Evolutionary conservation across 108 stramenopile genomes (phyloP), one percentile per base, ranked within the genome.

Genomic region (Skeletonema tropicum): DNA sequence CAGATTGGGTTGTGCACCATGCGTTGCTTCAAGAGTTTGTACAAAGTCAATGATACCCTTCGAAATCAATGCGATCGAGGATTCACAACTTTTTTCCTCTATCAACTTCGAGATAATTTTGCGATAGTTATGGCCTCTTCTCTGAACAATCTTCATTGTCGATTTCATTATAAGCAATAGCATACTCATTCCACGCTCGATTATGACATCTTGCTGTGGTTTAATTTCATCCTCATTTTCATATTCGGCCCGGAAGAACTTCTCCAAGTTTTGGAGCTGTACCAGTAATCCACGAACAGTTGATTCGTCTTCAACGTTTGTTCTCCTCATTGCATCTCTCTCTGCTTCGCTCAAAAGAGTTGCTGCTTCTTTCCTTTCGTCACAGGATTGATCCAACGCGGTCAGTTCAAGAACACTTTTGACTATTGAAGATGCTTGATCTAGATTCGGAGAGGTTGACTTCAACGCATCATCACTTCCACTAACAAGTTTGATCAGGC

Each of bases 211-310:
- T 36, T 74, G 68, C 17, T 74, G 60, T 52, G 71, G 48, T 65
- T 66, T 73, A 11, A 61, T 46, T 17, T 64, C 68, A 33, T 77
- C 74, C 0, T 25, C 58, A 64, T 60, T 35, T 35, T 39, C 63
- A 10, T 68, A 33, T 30, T 72, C 36, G n/a, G 75, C 63, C 29
- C 71, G 69, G 6, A 83, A 55, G 29, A 80, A 64, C 14, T 49
- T 46, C 25, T 74, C 72, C 29, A 80, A 59, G 26, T 62, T 36
- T 14, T 33, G 48, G 12, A 90, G 64, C 15, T 60, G 52, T 13
- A 66, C 39, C 62, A 76, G 70, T n/a, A 88, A 73, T 23, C 88
- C 90, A 62, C 57, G 48, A 14, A 92, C 68, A 32, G 88, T 87
- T 17, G 77, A 83, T 48, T 85, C 80, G 41, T 86, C 79, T 23